Percentiles rank a stretch among this genome's conserved stretches.
Evolutionary conservation across 139 green algal species (phyloP).

Genomic region (Tetraselmis chui): DNA sequence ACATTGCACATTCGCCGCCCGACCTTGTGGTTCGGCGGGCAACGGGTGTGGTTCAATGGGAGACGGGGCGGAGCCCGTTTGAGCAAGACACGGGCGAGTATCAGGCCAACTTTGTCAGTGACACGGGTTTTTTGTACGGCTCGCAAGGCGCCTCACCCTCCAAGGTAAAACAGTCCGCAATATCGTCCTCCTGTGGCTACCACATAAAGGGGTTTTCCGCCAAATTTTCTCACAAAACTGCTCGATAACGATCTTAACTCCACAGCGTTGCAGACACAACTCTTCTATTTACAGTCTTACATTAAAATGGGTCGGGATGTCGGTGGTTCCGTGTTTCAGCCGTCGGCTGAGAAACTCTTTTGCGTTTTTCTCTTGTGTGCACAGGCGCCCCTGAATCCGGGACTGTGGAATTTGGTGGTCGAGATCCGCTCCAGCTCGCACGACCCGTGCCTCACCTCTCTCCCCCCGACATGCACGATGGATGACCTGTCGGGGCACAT

Average conservation of each 20-base stretch:
- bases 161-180: no score
- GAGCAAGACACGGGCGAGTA: constrained; percentile 6
- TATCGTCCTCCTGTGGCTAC: no score
- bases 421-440: constrained; percentile 12
- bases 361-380: no score
- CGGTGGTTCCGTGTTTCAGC: no score
- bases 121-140: neutral
- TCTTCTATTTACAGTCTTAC: no score
- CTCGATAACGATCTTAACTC: no score
- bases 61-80: constrained; percentile 15
- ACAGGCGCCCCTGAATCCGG: neutral
- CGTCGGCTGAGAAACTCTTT: no score
- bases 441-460: neutral
- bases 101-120: neutral
- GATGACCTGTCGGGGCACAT: constrained; percentile 3
- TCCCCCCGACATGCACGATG: neutral
- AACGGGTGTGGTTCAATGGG: constrained; percentile 17
- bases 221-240: no score
- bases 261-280: no score
- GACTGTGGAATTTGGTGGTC: constrained; percentile 23
- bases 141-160: neutral
- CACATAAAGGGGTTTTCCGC: no score
- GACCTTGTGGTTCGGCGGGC: neutral
- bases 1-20: constrained; percentile 11
- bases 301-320: no score